Conservation (phyloP, 1,284 basidiomycete genomes). For the Boletellus dicymbophilus region DNA sequence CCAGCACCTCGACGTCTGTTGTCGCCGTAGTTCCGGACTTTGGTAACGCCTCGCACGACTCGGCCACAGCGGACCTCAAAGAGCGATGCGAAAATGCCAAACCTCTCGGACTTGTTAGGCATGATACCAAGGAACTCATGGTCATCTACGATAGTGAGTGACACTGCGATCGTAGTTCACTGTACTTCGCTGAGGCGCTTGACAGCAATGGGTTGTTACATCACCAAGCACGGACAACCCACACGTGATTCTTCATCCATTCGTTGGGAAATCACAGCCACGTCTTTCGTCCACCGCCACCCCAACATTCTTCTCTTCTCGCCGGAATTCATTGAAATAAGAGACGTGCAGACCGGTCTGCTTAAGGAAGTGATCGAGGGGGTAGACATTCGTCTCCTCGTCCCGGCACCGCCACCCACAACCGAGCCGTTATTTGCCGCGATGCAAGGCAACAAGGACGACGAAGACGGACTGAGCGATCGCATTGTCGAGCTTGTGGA, state of each 20-base stretch:
- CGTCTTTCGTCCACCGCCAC: slow-evolving; percentile 57
- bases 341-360: slow-evolving; percentile 58
- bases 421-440: slow-evolving; percentile 56
- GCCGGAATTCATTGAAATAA: slow-evolving; percentile 69
- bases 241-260: slow-evolving; percentile 61
- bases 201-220: slow-evolving; percentile 67
- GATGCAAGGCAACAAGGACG: slow-evolving; percentile 56
- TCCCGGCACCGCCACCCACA: slow-evolving; percentile 33
- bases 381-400: slow-evolving; percentile 62
- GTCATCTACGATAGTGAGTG: slow-evolving; percentile 71
- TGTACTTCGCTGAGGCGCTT: not conserved
- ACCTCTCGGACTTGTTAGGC: slow-evolving; percentile 66
- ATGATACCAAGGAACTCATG: slow-evolving; percentile 58
- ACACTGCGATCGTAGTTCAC: not conserved
- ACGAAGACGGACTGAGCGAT: slow-evolving; percentile 56
- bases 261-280: slow-evolving; percentile 73
- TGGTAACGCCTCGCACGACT: slow-evolving; percentile 39
- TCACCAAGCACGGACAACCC: slow-evolving; percentile 67
- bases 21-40: slow-evolving; percentile 65
- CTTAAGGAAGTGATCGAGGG: slow-evolving; percentile 78
- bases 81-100: slow-evolving; percentile 56
- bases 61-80: slow-evolving; percentile 55
- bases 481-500: slow-evolving; percentile 69
- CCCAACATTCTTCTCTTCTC: slow-evolving; percentile 72
- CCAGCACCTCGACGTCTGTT: slow-evolving; percentile 42